Conservation (phyloP, 2,329 filamentous ascomycete species). For the Talaromyces sp. region DNA sequence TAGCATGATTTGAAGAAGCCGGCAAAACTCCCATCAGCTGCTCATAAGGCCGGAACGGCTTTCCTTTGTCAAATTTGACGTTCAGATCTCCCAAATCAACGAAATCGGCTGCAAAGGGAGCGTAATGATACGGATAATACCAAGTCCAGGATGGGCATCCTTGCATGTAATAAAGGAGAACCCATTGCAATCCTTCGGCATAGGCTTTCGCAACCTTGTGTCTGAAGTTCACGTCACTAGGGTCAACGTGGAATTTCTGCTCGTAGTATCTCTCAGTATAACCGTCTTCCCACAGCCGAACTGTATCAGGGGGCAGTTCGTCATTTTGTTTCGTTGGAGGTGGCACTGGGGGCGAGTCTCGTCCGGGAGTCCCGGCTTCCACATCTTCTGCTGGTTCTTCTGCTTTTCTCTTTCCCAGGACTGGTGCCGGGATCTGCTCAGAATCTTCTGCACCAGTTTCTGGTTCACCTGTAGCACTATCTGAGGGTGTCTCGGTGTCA, state of each 20-base stretch:
- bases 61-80: slow-evolving; percentile 76
- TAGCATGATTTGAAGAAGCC: slow-evolving; percentile 83
- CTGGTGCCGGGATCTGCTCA: slow-evolving; percentile 27
- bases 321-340: slow-evolving; percentile 38
- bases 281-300: slow-evolving; percentile 89
- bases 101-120: slow-evolving; percentile 94
- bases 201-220: slow-evolving; percentile 86
- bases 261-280: slow-evolving; percentile 96
- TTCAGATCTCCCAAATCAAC: slow-evolving; percentile 72
- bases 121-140: slow-evolving; percentile 99
- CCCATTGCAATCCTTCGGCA: slow-evolving; percentile 91
- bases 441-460: slow-evolving; percentile 19
- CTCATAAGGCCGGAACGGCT: slow-evolving; percentile 85
- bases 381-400: slow-evolving; percentile 58
- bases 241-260: slow-evolving; percentile 84
- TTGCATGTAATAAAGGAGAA: slow-evolving; percentile 94
- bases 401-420: slow-evolving; percentile 56
- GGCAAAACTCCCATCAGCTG: slow-evolving; percentile 98
- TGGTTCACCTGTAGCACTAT: slow-evolving; percentile 16
- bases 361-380: slow-evolving; percentile 39
- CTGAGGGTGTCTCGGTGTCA: slow-evolving; percentile 20
- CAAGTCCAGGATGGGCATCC: slow-evolving; percentile 98
- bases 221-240: slow-evolving; percentile 76
- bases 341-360: slow-evolving; percentile 48
- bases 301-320: slow-evolving; percentile 67